Percentiles rank a stretch among this genome's conserved stretches.
Conservation (phyloP, 805 yeast species). For the Candida orba region DNA sequence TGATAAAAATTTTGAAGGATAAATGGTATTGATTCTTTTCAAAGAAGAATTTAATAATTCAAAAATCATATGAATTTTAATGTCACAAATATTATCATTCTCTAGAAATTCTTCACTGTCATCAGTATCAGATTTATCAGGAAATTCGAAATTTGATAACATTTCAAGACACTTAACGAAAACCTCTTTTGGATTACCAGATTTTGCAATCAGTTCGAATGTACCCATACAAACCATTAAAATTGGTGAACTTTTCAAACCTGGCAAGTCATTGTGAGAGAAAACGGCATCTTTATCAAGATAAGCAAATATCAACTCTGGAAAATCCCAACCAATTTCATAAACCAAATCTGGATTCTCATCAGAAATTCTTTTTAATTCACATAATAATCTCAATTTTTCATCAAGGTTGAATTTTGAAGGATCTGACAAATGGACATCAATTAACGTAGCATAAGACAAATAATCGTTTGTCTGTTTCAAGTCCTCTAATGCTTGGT, state of each 20-base stretch:
- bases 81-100: slow-evolving; percentile 16
- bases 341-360: slow-evolving; percentile 43
- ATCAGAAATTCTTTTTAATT: slow-evolving; percentile 37
- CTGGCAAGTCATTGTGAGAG: slow-evolving; percentile 17
- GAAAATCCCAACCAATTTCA: slow-evolving; percentile 91
- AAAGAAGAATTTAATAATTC: slow-evolving; percentile 58
- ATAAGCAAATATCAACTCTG: slow-evolving; percentile 53
- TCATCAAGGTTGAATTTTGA: slow-evolving; percentile 40
- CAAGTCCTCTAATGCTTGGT: slow-evolving; percentile 3
- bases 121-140: background rate
- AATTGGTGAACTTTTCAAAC: slow-evolving; percentile 20
- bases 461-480: slow-evolving; percentile 51
- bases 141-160: slow-evolving; percentile 31
- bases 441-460: slow-evolving; percentile 67
- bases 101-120: slow-evolving; percentile 1
- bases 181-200: slow-evolving; percentile 79
- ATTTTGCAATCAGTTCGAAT: slow-evolving; percentile 55
- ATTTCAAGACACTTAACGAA: slow-evolving; percentile 66
- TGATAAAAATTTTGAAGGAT: slow-evolving; percentile 74
- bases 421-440: slow-evolving; percentile 48
- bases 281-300: slow-evolving; percentile 35
- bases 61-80: slow-evolving; percentile 58
- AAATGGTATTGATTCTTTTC: slow-evolving; percentile 54
- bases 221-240: slow-evolving; percentile 29
- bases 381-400: slow-evolving; percentile 39